A percentile compares a stretch with the other conserved stretches of the same genome.
phyloP scores from a whole-genome alignment of 1,284 basidiomycete species.

The Austroboletus novae-zelandiae region DNA sequence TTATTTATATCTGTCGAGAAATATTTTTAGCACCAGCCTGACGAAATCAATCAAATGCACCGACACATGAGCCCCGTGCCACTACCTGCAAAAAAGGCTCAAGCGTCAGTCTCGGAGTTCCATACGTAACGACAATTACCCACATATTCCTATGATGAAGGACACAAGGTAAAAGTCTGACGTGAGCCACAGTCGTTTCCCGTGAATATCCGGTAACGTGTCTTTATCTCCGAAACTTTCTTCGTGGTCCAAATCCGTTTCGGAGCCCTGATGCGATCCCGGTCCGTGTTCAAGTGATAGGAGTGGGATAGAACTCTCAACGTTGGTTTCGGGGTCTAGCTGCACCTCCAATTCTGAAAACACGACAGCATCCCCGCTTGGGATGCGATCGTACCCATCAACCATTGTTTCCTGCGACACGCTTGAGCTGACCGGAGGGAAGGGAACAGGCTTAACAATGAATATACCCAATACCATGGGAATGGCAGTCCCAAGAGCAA shows the following conservation, averaged over 20 bases:
- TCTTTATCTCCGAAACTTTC: constrained; percentile 13
- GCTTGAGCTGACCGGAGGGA: constrained; percentile 29
- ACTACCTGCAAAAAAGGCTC: constrained; percentile 51
- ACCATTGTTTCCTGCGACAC: background rate
- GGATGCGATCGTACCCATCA: constrained; percentile 15
- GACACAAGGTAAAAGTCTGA: constrained; percentile 78
- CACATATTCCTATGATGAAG: constrained; percentile 65
- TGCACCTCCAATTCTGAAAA: constrained; percentile 31
- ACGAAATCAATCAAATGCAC: constrained; percentile 22
- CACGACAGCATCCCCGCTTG: constrained; percentile 10
- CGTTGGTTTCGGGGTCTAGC: constrained; percentile 24
- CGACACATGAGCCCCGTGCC: constrained; percentile 89
- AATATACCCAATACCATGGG: constrained; percentile 70
- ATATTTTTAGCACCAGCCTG: too few species aligned
- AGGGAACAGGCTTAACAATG: constrained; percentile 59
- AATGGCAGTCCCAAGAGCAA: constrained; percentile 66
- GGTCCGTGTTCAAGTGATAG: constrained; percentile 14
- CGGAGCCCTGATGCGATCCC: constrained; percentile 11
- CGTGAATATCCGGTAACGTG: constrained; percentile 44
- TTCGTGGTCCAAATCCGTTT: constrained; percentile 5
- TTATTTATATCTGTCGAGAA: constrained; percentile 81
- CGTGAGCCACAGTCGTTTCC: constrained; percentile 44
- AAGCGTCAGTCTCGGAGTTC: background rate
- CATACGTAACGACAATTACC: constrained; percentile 30
- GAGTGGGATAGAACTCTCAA: constrained; percentile 18